Base-by-base conservation (phyloP, 2,329 filamentous ascomycete species). In the Colletotrichum liriopes region DNA sequence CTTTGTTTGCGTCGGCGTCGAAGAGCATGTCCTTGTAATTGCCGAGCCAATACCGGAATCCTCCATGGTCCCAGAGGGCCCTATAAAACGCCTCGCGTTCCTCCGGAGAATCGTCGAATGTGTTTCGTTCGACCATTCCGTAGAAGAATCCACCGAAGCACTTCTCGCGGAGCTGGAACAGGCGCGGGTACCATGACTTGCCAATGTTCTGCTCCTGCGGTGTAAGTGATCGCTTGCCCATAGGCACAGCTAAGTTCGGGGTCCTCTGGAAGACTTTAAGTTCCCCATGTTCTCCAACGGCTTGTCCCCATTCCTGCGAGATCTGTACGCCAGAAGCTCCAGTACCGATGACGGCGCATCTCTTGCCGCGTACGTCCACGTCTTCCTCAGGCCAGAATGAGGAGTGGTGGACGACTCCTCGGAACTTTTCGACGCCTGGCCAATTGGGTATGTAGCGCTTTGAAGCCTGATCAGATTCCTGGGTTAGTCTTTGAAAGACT, bases 311-410 rank as follows among this genome's bases (percentile, higher is more conserved):
- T 65, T 89, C 90, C 74, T 93, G 91, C 0, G 87, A 85, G 54
- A 92, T 87, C 75, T 93, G 91, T 1, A 93, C 87, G 1, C 91
- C 91, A 0, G 89, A 89, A 0, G 90, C 88, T 1, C 91, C 91
- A 0, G 90, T 92, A 16, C 91, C 91, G 43, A 93, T 88, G 67
- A 93, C 86, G 20, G 87, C 91, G 62, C 89, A 86, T 23, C 86
- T 85, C 78, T 93, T 93, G 58, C 85, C 86, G 52, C 84, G 84
- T 37, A 90, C 85, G 63, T 88, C 84, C n/a, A 92, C 82, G 6
- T 87, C 83, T 5, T 86, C 81, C 9, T 89, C 83, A 1, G 90
- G 89, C 90, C 90, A 91, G 78, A 88, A 88, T 1, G 88, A 89
- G 0, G 88, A 88, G 77, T 92, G 90, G 75, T 90, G 85, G 16